Percentiles rank a stretch among this genome's conserved stretches.
Conservation (phyloP, 768 basidiomycete genomes). For the Trametes meyenii region DNA sequence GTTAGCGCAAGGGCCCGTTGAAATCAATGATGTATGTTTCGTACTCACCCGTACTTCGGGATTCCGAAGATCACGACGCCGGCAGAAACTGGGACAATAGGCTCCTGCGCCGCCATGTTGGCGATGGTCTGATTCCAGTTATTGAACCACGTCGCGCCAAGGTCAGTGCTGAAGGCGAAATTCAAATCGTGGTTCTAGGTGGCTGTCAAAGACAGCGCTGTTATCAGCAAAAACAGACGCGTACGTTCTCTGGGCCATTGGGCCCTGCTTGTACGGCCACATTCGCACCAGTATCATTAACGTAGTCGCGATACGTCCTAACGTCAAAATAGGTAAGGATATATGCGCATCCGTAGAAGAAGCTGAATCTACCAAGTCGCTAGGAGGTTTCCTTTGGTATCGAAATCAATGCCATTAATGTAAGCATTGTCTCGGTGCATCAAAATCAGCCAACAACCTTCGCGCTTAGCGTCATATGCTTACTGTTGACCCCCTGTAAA, state of each 20-base stretch:
- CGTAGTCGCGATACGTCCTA: conserved; percentile 44
- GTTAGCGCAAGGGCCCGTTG: neutral
- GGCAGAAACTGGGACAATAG: conserved; percentile 38
- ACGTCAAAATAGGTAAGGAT: neutral
- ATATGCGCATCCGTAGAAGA: neutral
- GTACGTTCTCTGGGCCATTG: conserved; percentile 43
- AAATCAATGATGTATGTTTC: neutral
- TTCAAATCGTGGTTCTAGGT: conserved; percentile 42
- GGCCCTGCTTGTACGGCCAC: conserved; percentile 44
- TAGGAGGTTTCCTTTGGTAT: conserved; percentile 33
- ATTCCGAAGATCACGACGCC: conserved; percentile 41
- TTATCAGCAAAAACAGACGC: neutral
- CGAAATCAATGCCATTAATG: conserved; percentile 43
- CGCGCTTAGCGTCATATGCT: neutral
- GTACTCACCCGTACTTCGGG: conserved; percentile 40
- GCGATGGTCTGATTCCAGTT: conserved; percentile 40
- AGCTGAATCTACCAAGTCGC: conserved; percentile 34
- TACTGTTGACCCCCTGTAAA: conserved; percentile 40
- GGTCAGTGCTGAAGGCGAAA: conserved; percentile 35
- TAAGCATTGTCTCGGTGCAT: conserved; percentile 38
- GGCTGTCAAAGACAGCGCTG: neutral
- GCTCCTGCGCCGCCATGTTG: conserved; percentile 27
- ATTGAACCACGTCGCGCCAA: conserved; percentile 39
- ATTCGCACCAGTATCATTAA: conserved; percentile 42
- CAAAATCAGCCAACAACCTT: neutral